These are phyloP conservation scores for Obelidium mucronatum DNA, from an alignment of 192 early-diverging fungal species.

Conservation along the genomic window DNA sequence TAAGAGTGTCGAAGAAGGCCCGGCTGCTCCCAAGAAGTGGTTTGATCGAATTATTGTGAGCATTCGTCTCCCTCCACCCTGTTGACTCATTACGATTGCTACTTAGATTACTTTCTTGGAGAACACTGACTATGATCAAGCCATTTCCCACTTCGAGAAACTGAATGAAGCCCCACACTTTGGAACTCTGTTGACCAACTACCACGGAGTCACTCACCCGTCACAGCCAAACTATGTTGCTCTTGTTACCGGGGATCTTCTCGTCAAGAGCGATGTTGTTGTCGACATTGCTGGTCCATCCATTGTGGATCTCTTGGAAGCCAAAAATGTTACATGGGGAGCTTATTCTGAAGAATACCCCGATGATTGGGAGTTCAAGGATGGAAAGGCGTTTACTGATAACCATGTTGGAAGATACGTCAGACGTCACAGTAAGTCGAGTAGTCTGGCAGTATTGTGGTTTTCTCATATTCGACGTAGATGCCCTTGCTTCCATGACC, in stretches of 20 bases:
- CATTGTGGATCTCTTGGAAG: slow-evolving; percentile 57
- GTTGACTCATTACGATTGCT: not conserved
- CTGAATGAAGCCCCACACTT: slow-evolving; percentile 34
- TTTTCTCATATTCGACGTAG: not conserved
- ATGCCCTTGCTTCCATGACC: not conserved
- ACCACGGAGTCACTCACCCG: slow-evolving; percentile 63
- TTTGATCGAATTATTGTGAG: not conserved
- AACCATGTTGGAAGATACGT: not conserved
- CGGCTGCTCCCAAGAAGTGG: no score
- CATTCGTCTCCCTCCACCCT: not conserved
- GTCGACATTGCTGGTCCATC: not conserved
- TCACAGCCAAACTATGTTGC: slow-evolving; percentile 81
- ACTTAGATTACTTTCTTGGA: slow-evolving; percentile 34
- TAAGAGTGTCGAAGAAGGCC: no score
- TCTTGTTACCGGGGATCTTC: slow-evolving; percentile 46
- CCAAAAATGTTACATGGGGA: slow-evolving; percentile 64
- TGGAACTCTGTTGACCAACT: slow-evolving; percentile 63
- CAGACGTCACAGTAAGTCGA: slow-evolving; percentile 8
- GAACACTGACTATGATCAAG: slow-evolving; percentile 46
- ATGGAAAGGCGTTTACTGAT: not conserved
- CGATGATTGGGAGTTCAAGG: slow-evolving; percentile 10
- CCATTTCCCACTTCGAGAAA: slow-evolving; percentile 34
- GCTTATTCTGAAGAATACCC: slow-evolving; percentile 59
- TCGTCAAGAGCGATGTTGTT: slow-evolving; percentile 2
- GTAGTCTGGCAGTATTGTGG: not conserved